Percentiles rank a stretch among this genome's conserved stretches.
Evolutionary conservation across 768 basidiomycete genomes (phyloP).

Genomic region (Mycena metata): DNA sequence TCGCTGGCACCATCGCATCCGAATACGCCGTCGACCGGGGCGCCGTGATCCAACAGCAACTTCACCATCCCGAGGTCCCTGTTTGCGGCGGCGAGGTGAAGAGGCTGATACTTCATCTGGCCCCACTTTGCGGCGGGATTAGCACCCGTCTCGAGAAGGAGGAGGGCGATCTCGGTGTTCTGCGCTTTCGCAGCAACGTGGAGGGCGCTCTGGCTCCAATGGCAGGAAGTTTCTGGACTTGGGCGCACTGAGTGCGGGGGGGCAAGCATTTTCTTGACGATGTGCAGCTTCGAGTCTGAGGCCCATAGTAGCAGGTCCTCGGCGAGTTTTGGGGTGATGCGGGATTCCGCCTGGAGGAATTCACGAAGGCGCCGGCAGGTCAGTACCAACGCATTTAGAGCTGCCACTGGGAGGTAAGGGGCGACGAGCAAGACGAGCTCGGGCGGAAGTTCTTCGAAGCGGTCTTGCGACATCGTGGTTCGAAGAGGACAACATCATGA

Average conservation of each 20-base stretch:
- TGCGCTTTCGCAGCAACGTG: neutral
- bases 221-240: neutral
- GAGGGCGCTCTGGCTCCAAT: neutral
- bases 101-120: neutral
- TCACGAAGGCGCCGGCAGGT: slow-evolving; percentile 15
- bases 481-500: too few species aligned
- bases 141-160: slow-evolving; percentile 23
- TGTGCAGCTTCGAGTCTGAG: slow-evolving; percentile 7
- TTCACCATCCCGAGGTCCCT: slow-evolving; percentile 16
- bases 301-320: neutral
- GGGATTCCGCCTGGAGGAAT: slow-evolving; percentile 26
- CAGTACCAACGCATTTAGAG: neutral
- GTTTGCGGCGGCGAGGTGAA: neutral
- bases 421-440: slow-evolving; percentile 12
- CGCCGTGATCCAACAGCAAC: slow-evolving; percentile 13
- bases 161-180: neutral
- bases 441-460: slow-evolving; percentile 17
- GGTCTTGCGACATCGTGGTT: slow-evolving; percentile 1
- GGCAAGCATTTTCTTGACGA: slow-evolving; percentile 17
- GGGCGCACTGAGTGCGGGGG: slow-evolving; percentile 9
- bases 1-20: neutral
- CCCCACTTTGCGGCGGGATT: neutral
- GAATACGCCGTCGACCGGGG: neutral
- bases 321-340: slow-evolving; percentile 11
- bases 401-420: neutral